A percentile compares a stretch with the other conserved stretches of the same genome.
phyloP scores from a whole-genome alignment of 2,329 filamentous ascomycete genomes.

The Chaetomiaceae sp. region DNA sequence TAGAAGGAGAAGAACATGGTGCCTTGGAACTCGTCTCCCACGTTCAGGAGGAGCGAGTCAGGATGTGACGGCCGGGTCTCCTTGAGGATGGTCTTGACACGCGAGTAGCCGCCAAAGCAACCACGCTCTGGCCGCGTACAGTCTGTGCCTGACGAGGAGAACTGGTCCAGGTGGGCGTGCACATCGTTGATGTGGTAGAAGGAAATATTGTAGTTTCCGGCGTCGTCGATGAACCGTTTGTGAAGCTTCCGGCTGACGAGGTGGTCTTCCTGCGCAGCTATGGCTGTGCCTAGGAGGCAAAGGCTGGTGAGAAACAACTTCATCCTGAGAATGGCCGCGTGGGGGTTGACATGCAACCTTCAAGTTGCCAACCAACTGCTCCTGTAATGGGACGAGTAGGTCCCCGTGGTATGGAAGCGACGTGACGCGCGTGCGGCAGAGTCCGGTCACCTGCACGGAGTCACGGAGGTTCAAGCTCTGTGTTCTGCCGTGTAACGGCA shows the following conservation, averaged over 20 bases:
- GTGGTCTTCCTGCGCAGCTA: slow-evolving; percentile 35
- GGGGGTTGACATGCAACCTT: no score
- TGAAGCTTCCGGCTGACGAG: slow-evolving; percentile 42
- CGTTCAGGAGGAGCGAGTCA: slow-evolving; percentile 60
- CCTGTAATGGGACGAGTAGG: no score
- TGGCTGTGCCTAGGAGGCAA: slow-evolving; percentile 2
- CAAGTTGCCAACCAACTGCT: no score
- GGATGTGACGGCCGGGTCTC: slow-evolving; percentile 51
- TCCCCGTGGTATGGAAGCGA: no score
- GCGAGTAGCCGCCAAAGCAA: slow-evolving; percentile 61
- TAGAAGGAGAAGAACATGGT: slow-evolving; percentile 65
- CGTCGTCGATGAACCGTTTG: slow-evolving; percentile 46
- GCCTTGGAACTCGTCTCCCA: slow-evolving; percentile 66
- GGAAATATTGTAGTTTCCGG: slow-evolving; percentile 52
- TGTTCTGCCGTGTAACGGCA: background rate
- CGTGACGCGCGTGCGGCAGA: background rate
- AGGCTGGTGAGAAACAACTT: slow-evolving; percentile 7
- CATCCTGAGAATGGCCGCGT: background rate
- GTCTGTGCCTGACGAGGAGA: slow-evolving; percentile 55
- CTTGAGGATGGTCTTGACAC: slow-evolving; percentile 57
- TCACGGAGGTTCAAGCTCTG: background rate
- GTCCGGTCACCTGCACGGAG: background rate
- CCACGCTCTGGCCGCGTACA: slow-evolving; percentile 52
- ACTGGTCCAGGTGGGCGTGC: slow-evolving; percentile 62
- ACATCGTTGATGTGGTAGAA: slow-evolving; percentile 69